Evolutionary conservation across 2,329 filamentous ascomycete genomes (phyloP).

Genomic region (Pseudogymnoascus sp.): DNA sequence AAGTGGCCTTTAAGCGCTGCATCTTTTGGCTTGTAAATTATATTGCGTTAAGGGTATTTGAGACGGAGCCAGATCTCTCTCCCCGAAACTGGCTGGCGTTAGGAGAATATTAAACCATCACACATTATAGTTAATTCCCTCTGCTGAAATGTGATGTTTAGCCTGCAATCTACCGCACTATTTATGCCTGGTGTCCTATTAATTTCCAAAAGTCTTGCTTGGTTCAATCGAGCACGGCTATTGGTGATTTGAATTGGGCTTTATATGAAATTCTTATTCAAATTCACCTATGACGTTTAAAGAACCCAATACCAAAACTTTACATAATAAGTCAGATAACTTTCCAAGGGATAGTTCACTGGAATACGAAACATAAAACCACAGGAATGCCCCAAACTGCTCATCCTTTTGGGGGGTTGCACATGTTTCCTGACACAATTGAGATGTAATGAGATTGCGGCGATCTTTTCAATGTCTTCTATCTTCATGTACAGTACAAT

Average conservation of each 20-base stretch:
- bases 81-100: constrained; percentile 4
- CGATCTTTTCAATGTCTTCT: constrained; percentile 16
- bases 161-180: too few species aligned
- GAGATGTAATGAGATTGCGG: constrained; percentile 15
- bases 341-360: neutral
- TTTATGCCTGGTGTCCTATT: neutral
- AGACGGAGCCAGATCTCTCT: constrained; percentile 8
- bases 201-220: neutral
- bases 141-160: neutral
- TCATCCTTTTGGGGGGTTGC: neutral
- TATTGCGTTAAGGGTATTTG: constrained; percentile 8
- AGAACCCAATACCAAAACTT: neutral
- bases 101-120: constrained; percentile 5
- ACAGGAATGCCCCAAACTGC: neutral
- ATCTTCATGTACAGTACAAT: constrained; percentile 14
- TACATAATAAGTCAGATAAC: neutral
- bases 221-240: neutral
- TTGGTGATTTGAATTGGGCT: neutral
- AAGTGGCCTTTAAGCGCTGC: constrained; percentile 45
- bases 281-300: neutral
- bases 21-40: constrained; percentile 2
- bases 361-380: neutral
- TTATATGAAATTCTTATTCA: too few species aligned
- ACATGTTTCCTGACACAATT: constrained; percentile 11
- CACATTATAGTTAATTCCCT: neutral